These are phyloP conservation scores for Trichoderma pleuroti DNA, from an alignment of 2,329 filamentous ascomycete genomes.

Conservation along the genomic window DNA sequence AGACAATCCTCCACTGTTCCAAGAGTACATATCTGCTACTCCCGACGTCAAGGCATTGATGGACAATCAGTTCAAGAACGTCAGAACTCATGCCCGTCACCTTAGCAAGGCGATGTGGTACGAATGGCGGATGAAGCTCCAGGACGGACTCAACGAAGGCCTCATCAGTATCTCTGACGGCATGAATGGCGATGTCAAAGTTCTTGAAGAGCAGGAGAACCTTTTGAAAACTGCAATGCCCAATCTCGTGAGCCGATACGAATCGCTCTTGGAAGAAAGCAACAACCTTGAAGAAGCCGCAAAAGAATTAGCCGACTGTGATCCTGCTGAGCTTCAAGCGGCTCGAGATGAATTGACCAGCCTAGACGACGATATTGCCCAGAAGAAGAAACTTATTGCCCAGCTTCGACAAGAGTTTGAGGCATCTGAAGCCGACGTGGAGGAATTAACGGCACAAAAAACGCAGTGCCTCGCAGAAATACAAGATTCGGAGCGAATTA, in stretches of 20 bases:
- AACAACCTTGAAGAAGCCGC: slow-evolving; percentile 68
- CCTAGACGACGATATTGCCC: slow-evolving; percentile 64
- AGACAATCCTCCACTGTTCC: slow-evolving; percentile 87
- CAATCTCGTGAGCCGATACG: slow-evolving; percentile 55
- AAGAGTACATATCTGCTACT: slow-evolving; percentile 82
- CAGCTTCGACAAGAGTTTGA: slow-evolving; percentile 64
- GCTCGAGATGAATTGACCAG: slow-evolving; percentile 65
- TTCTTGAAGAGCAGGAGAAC: slow-evolving; percentile 64
- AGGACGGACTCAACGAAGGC: slow-evolving; percentile 75
- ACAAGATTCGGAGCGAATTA: slow-evolving; percentile 73
- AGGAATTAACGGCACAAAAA: slow-evolving; percentile 63
- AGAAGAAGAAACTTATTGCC: slow-evolving; percentile 65
- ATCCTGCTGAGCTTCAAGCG: slow-evolving; percentile 72
- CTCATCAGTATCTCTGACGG: slow-evolving; percentile 71
- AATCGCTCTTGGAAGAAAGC: slow-evolving; percentile 60
- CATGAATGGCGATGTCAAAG: slow-evolving; percentile 69
- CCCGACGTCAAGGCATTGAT: slow-evolving; percentile 81
- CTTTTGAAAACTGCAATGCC: slow-evolving; percentile 68
- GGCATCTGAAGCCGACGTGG: slow-evolving; percentile 63
- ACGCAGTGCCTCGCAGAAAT: slow-evolving; percentile 70
- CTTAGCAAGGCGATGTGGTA: slow-evolving; percentile 98
- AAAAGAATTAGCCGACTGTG: slow-evolving; percentile 71
- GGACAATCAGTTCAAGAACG: slow-evolving; percentile 96
- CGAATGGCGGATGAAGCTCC: slow-evolving; percentile 89
- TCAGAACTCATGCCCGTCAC: slow-evolving; percentile 86